Evolutionary conservation across 2,329 filamentous ascomycete genomes (phyloP), one percentile per base, ranked within the genome.

Genomic region (Graphiopsis chlorocephala): DNA sequence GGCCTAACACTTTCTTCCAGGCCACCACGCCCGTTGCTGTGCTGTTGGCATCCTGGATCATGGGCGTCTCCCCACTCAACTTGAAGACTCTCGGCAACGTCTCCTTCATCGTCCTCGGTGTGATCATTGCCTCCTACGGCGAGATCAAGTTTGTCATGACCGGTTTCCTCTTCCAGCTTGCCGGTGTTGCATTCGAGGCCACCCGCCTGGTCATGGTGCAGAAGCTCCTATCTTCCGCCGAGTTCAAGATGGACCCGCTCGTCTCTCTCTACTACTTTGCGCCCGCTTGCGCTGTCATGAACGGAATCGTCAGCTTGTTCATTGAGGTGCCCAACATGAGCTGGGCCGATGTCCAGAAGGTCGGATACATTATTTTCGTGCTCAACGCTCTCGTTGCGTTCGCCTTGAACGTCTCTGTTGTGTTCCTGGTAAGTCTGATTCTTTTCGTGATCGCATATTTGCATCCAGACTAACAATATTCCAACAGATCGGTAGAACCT

Each of bases 11-110:
- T n/a, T 20, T 14, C 8, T 17, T 17, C 33, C 69, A 93, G 91
- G 95, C 95, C 70, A 97, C 93, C 50, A 98, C 92, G 33, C 95
- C 95, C 17, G 93, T 98, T 66, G 93, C 93, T 62, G 93, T 98
- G 61, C 87, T 99, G 45, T 80, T 98, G 70, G 90, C 92, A 47
- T 92, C 92, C 70, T 98, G 95, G 94, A 83, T 85, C 61, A 88
- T 98, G 74, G 92, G 93, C 65, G 88, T 97, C 67, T 88, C 91
- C 15, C 88, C 91, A 67, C 91, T 92, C 62, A 96, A 93, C 81
- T 77, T 95, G 71, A 93, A 88, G 82, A 90, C 92, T 57, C 89
- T 99, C 73, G 86, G 91, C 76, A 99, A 99, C 76, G 93, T 99
- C 68, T 95, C 91, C 48, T 86, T 94, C 76, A 99, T 99, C 73